A percentile compares a stretch with the other conserved stretches of the same genome.
Conservation (phyloP, 2,329 filamentous ascomycete genomes). For the Sclerotinia sclerotiorum region DNA sequence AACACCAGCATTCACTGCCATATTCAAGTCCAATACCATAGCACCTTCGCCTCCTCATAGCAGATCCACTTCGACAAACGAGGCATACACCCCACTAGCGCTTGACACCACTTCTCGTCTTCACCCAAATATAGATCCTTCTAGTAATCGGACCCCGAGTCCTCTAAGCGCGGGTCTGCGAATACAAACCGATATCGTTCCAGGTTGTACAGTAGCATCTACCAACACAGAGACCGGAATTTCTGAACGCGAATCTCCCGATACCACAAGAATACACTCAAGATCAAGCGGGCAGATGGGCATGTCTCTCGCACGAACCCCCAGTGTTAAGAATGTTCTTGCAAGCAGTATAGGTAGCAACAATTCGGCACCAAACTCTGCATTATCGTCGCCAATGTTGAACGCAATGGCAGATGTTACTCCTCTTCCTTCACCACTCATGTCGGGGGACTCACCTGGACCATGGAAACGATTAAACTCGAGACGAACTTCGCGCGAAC, state of each 20-base stretch:
- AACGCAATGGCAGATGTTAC: conserved; percentile 77
- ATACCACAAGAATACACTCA: conserved; percentile 23
- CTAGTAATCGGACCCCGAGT: conserved; percentile 27
- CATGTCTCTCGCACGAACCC: conserved; percentile 55
- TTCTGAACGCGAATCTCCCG: conserved; percentile 28
- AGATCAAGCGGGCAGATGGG: conserved; percentile 35
- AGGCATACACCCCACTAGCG: conserved; percentile 27
- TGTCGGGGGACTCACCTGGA: conserved; percentile 63
- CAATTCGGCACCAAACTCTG: conserved; percentile 60
- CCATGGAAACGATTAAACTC: conserved; percentile 59
- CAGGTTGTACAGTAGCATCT: conserved; percentile 34
- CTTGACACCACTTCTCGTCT: conserved; percentile 35
- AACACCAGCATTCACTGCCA: conserved; percentile 21
- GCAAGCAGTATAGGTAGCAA: conserved; percentile 48
- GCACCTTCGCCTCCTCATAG: conserved; percentile 42
- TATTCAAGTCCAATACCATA: conserved; percentile 45
- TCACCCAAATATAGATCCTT: conserved; percentile 24
- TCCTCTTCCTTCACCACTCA: conserved; percentile 73
- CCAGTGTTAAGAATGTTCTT: conserved; percentile 58
- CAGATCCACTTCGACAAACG: conserved; percentile 21
- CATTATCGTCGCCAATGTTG: conserved; percentile 71
- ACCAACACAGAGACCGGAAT: conserved; percentile 29
- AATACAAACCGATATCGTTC: conserved; percentile 43
- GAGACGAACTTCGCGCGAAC: conserved; percentile 51
- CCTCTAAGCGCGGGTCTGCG: conserved; percentile 39